Conservation (phyloP, 2,329 filamentous ascomycete species). For the Fusarium concolor region DNA sequence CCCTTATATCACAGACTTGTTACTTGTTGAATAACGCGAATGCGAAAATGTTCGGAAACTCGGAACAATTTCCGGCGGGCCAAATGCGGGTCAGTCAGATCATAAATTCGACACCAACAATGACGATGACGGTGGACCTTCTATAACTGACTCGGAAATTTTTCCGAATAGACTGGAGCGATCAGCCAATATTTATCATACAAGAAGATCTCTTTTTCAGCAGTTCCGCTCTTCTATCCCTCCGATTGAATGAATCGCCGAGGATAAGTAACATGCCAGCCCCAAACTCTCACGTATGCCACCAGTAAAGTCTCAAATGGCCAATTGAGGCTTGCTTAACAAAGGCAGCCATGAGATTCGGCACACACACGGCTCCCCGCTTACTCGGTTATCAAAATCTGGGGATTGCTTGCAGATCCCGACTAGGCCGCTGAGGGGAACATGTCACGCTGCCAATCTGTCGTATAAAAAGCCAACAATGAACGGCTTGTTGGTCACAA, state of each 20-base stretch:
- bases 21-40: too few species aligned
- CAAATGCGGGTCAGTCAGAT: neutral
- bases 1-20: too few species aligned
- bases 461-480: constrained; percentile 9
- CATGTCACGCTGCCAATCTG: neutral
- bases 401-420: constrained; percentile 10
- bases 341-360: constrained; percentile 14
- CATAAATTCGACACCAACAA: neutral
- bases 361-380: constrained; percentile 16
- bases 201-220: neutral
- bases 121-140: neutral
- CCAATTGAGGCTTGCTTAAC: constrained; percentile 8
- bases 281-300: neutral
- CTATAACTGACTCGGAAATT: neutral
- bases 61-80: neutral
- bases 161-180: neutral
- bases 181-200: neutral
- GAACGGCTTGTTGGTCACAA: neutral
- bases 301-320: neutral
- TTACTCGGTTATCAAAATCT: constrained; percentile 16
- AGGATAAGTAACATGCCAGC: neutral
- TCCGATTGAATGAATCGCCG: neutral
- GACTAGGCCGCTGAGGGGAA: constrained; percentile 7
- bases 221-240: neutral
- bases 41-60: too few species aligned